Evolutionary conservation across 176 grass and related monocot species (phyloP).

Genomic region (Bromus sterilis): DNA sequence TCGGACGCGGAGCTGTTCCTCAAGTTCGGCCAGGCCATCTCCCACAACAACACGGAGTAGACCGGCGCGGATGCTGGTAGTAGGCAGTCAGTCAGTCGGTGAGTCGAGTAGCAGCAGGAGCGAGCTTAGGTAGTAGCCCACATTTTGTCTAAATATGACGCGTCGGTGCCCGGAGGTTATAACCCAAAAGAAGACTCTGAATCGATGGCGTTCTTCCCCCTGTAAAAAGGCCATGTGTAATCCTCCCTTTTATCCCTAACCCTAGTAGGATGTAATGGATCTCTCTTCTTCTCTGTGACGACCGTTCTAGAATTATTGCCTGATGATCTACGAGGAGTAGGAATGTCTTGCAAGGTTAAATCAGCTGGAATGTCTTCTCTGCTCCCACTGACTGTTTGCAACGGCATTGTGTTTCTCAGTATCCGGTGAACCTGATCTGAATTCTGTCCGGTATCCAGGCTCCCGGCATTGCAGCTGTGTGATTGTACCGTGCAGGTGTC

Average conservation of each 20-base stretch:
- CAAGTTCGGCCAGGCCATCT: slow-evolving; percentile 92
- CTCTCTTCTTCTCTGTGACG: not conserved
- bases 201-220: slow-evolving; percentile 17
- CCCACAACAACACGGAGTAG: slow-evolving; percentile 75
- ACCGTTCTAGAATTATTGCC: no score
- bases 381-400: no score
- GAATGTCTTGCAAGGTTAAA: not conserved
- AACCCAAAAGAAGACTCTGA: not conserved
- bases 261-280: not conserved
- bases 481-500: slow-evolving; percentile 27
- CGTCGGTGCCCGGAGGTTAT: slow-evolving; percentile 23
- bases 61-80: no score
- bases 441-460: not conserved
- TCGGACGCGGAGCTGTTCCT: slow-evolving; percentile 91
- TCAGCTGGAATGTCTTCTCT: not conserved
- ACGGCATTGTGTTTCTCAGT: not conserved
- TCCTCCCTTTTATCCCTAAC: slow-evolving; percentile 3
- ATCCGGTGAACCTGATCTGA: not conserved
- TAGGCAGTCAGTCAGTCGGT: not conserved
- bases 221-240: slow-evolving; percentile 50
- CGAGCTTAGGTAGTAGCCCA: not conserved
- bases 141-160: slow-evolving; percentile 17
- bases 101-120: not conserved
- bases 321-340: no score
- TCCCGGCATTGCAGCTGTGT: not conserved